phyloP scores from a whole-genome alignment of 2,329 filamentous ascomycete species.

The Dactylellina parvicollis region DNA sequence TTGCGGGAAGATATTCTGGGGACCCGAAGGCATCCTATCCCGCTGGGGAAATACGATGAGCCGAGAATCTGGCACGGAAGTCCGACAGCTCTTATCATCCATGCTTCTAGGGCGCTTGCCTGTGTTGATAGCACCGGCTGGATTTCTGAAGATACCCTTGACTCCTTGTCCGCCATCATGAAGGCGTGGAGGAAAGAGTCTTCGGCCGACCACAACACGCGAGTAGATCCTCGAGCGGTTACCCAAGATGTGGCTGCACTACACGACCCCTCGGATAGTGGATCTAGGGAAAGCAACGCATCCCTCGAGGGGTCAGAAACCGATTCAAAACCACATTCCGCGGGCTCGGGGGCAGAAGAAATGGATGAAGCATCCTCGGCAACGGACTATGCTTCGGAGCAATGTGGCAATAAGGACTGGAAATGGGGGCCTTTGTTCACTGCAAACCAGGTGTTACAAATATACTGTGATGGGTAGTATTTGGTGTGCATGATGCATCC shows the following conservation, averaged over 20 bases:
- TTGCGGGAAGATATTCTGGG: slow-evolving; percentile 20
- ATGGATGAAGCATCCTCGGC: not conserved
- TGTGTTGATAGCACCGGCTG: slow-evolving; percentile 9
- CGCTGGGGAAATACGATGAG: slow-evolving; percentile 8
- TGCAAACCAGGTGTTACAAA: not conserved
- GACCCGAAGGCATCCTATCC: not conserved
- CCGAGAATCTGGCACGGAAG: slow-evolving; percentile 29
- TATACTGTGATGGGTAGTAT: too few relatives aligned
- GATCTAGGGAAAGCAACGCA: too few relatives aligned
- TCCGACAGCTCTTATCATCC: slow-evolving; percentile 16
- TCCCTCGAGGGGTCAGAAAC: not conserved
- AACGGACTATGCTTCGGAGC: not conserved
- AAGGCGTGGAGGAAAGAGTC: slow-evolving; percentile 9
- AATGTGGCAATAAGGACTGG: not conserved
- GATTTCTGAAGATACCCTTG: slow-evolving; percentile 11
- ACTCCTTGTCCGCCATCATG: not conserved
- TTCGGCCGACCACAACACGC: too few relatives aligned
- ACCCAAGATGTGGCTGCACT: too few relatives aligned
- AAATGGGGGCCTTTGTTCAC: slow-evolving; percentile 10
- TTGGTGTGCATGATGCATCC: too few relatives aligned
- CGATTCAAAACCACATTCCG: not conserved
- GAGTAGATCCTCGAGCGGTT: too few relatives aligned
- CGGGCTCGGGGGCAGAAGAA: not conserved
- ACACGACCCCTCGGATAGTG: too few relatives aligned
- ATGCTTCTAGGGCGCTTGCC: slow-evolving; percentile 3